phyloP scores from a whole-genome alignment of 1,284 basidiomycete species.

The Moesziomyces globuligerus region DNA sequence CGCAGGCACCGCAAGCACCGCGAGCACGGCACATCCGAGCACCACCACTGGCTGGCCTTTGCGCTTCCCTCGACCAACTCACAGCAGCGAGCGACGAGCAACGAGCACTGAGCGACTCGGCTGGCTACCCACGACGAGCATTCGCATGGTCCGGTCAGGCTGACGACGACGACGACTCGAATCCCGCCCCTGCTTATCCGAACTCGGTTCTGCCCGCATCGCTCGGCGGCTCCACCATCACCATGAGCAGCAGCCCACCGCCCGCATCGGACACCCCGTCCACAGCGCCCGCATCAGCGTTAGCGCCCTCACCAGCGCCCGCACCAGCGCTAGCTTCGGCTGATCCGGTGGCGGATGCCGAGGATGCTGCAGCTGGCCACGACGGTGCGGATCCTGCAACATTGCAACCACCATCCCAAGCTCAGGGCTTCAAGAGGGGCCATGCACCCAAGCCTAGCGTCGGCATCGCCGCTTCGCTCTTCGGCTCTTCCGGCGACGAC shows the following conservation, averaged over 20 bases:
- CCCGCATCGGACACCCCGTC: constrained; percentile 8
- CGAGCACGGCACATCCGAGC: too few relatives aligned
- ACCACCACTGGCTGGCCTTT: too few relatives aligned
- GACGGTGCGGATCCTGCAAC: neutral
- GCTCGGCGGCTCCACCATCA: constrained; percentile 10
- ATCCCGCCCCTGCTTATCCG: too few relatives aligned
- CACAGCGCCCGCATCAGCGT: neutral
- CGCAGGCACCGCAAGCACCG: too few relatives aligned
- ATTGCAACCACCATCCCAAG: constrained; percentile 3
- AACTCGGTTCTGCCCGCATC: too few relatives aligned
- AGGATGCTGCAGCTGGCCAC: neutral
- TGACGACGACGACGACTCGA: too few relatives aligned
- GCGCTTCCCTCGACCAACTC: too few relatives aligned
- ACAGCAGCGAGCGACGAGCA: too few relatives aligned
- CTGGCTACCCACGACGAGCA: too few relatives aligned
- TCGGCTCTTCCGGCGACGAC: constrained; percentile 52
- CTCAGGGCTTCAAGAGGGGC: constrained; percentile 19
- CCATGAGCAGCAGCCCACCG: constrained; percentile 29
- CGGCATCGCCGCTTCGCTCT: constrained; percentile 58
- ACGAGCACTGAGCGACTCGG: too few relatives aligned
- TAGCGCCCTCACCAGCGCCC: too few relatives aligned
- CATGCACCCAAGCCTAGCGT: constrained; percentile 55
- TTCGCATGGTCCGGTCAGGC: too few relatives aligned
- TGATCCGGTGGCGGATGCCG: constrained; percentile 1
- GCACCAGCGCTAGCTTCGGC: neutral